A percentile compares a stretch with the other conserved stretches of the same genome.
Evolutionary conservation across 345 rosid genomes (phyloP).

Genomic region (Ricinus communis): DNA sequence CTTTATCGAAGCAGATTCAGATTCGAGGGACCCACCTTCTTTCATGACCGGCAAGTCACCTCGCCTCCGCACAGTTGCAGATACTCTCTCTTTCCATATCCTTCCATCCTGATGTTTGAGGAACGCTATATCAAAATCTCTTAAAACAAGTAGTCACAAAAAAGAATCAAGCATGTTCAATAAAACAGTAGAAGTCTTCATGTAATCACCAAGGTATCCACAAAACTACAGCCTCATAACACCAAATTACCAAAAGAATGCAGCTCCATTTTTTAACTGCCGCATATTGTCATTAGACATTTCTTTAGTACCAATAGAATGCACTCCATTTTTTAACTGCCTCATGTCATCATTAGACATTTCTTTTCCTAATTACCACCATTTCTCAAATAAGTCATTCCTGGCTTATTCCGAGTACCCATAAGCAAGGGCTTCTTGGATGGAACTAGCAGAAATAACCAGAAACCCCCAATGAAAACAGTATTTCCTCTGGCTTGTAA

Average conservation of each 20-base stretch:
- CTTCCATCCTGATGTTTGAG: conserved; percentile 65
- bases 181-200: background rate
- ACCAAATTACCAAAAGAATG: background rate
- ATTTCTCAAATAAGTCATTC: too few relatives aligned
- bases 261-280: background rate
- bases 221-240: background rate
- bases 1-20: conserved; percentile 36
- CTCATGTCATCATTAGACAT: too few relatives aligned
- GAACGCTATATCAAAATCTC: conserved; percentile 14
- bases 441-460: too few relatives aligned
- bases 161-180: background rate
- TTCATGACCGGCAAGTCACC: conserved; percentile 55
- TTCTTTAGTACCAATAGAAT: too few relatives aligned
- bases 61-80: conserved; percentile 54
- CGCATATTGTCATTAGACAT: background rate
- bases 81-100: conserved; percentile 84
- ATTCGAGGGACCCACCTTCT: conserved; percentile 51
- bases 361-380: too few relatives aligned
- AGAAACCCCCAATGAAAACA: too few relatives aligned
- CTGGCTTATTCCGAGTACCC: too few relatives aligned
- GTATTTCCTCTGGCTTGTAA: too few relatives aligned
- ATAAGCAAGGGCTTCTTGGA: too few relatives aligned
- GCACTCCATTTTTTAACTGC: too few relatives aligned
- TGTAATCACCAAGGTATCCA: background rate
- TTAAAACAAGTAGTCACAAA: background rate